Conservation (phyloP, 179 eudicot species). For the Drosera spatulata region DNA sequence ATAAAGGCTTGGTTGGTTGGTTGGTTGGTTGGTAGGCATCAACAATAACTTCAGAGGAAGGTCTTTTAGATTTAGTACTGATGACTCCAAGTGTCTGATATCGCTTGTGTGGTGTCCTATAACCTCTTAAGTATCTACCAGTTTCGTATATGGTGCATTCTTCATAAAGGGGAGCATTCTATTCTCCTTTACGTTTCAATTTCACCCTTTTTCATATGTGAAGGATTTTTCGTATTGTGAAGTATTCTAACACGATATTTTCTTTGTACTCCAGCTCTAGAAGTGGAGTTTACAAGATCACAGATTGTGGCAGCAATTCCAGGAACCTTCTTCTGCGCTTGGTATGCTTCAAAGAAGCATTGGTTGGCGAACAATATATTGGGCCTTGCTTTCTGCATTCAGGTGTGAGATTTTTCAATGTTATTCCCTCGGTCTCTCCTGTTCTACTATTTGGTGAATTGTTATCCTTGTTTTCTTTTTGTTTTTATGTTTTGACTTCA, state of each 20-base stretch:
- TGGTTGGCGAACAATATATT: conserved; percentile 92
- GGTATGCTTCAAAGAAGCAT: conserved; percentile 95
- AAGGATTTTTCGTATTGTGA: conserved; percentile 1
- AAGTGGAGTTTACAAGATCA: conserved; percentile 88
- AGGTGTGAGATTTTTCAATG: conserved; percentile 33
- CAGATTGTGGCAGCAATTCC: conserved; percentile 85
- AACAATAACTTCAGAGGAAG: too few relatives aligned
- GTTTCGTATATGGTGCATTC: too few relatives aligned
- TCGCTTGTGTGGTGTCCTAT: too few relatives aligned
- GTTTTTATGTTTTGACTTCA: too few relatives aligned
- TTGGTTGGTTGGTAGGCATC: too few relatives aligned
- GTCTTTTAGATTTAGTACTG: too few relatives aligned
- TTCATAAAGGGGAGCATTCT: too few relatives aligned
- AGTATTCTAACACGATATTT: conserved; percentile 14
- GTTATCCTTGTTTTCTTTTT: not conserved
- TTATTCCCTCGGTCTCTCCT: not conserved
- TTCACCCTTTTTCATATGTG: not conserved
- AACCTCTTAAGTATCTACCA: too few relatives aligned
- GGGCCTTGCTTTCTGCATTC: conserved; percentile 92
- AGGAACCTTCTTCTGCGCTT: conserved; percentile 81
- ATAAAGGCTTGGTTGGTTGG: too few relatives aligned
- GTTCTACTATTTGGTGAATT: not conserved
- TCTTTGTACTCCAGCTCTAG: conserved; percentile 50
- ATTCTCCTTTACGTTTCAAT: too few relatives aligned
- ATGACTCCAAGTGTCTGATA: too few relatives aligned